These are phyloP conservation scores for Myrmaecium sp. DNA, from an alignment of 2,329 filamentous ascomycete species.

Conservation along the genomic window DNA sequence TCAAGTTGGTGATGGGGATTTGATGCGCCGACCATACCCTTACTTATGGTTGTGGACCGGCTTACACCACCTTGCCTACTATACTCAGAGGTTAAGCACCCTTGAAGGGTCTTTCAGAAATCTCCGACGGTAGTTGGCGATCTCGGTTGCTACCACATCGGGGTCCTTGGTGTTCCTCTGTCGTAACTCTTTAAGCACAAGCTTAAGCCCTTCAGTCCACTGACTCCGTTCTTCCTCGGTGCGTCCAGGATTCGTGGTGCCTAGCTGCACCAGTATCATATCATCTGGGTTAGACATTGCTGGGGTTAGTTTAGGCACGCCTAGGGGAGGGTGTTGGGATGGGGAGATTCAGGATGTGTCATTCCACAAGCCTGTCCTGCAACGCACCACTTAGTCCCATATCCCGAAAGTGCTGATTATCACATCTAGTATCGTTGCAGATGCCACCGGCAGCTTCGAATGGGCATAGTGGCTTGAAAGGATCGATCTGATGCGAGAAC, in stretches of 20 bases:
- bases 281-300: conserved; percentile 38
- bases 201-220: conserved; percentile 22
- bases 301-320: conserved; percentile 21
- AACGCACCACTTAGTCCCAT: conserved; percentile 63
- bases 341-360: background rate
- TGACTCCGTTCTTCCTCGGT: conserved; percentile 41
- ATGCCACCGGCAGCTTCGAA: conserved; percentile 52
- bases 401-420: conserved; percentile 62
- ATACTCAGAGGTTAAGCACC: conserved; percentile 17
- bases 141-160: conserved; percentile 21
- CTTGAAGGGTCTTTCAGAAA: conserved; percentile 23
- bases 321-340: conserved; percentile 3
- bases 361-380: conserved; percentile 5
- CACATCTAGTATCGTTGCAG: conserved; percentile 61
- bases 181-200: conserved; percentile 20
- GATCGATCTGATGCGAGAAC: conserved; percentile 81
- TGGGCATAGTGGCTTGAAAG: conserved; percentile 55
- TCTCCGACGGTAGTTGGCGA: conserved; percentile 21
- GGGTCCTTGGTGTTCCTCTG: conserved; percentile 20
- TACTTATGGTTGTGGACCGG: too few species aligned
- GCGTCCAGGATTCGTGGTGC: conserved; percentile 44
- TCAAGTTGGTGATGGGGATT: too few species aligned
- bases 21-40: too few species aligned
- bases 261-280: conserved; percentile 55
- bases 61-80: too few species aligned